Conservation (phyloP, 2,329 filamentous ascomycete genomes). For the Cryphonectria parasitica region DNA sequence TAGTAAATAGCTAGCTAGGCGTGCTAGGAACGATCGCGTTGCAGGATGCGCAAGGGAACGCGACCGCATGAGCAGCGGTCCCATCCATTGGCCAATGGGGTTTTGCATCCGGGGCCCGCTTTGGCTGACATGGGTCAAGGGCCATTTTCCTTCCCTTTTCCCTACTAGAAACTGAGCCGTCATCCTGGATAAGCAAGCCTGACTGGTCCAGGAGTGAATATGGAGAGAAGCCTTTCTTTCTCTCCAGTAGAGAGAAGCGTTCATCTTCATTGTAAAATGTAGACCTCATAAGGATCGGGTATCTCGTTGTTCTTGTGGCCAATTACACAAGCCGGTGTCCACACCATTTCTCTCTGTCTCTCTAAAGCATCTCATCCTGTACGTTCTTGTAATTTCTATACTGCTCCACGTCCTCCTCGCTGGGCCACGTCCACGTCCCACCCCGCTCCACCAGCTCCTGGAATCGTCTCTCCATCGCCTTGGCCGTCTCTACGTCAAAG, state of each 20-base stretch:
- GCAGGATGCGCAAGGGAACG: not conserved
- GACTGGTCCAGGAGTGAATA: not conserved
- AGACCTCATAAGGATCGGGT: not conserved
- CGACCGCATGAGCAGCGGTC: not conserved
- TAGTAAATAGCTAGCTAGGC: not conserved
- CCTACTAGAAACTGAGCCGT: not conserved
- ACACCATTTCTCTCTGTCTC: not conserved
- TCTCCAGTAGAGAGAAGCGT: not conserved
- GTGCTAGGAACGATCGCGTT: not conserved
- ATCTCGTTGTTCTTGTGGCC: not conserved
- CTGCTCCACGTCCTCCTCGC: slow-evolving; percentile 40
- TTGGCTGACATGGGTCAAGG: not conserved
- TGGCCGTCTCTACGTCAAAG: slow-evolving; percentile 40
- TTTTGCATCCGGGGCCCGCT: not conserved
- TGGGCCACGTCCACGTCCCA: slow-evolving; percentile 44
- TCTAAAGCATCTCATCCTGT: not conserved
- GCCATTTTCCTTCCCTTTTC: not conserved
- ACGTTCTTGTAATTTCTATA: slow-evolving; percentile 36
- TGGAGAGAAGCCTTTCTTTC: not conserved
- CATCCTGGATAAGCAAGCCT: not conserved
- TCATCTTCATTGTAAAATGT: not conserved
- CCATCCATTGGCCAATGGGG: not conserved
- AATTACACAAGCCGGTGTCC: not conserved
- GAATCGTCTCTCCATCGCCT: slow-evolving; percentile 37
- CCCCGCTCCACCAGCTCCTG: slow-evolving; percentile 34